A percentile compares a stretch with the other conserved stretches of the same genome.
These are phyloP conservation scores for Abrus precatorius DNA, from an alignment of 306 rosid species.

Conservation along the genomic window DNA sequence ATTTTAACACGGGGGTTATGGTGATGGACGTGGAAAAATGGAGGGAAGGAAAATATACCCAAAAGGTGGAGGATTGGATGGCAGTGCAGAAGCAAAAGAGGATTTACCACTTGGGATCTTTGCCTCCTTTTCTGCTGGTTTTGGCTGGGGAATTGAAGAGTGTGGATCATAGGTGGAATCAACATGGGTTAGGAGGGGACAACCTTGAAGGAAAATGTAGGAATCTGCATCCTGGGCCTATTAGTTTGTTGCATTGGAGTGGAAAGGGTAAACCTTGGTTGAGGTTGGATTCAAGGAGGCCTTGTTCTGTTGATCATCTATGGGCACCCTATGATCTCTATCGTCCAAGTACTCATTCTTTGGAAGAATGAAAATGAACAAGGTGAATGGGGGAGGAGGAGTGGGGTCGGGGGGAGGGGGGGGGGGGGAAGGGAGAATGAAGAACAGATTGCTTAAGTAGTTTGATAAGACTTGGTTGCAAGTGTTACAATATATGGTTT, in stretches of 20 bases:
- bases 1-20: constrained; percentile 94
- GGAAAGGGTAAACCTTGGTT: constrained; percentile 96
- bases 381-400: not conserved
- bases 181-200: constrained; percentile 91
- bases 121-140: constrained; percentile 87
- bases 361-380: constrained; percentile 64
- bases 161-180: constrained; percentile 91
- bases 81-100: constrained; percentile 78
- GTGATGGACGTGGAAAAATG: constrained; percentile 77
- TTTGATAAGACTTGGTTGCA: constrained; percentile 24
- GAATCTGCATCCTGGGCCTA: constrained; percentile 83
- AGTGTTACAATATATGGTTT: not conserved
- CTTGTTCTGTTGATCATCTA: constrained; percentile 80
- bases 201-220: constrained; percentile 84
- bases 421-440: no score
- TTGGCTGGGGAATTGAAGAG: constrained; percentile 75
- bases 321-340: constrained; percentile 94
- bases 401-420: not conserved
- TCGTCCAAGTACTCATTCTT: constrained; percentile 61
- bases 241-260: constrained; percentile 91
- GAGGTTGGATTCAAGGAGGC: constrained; percentile 87
- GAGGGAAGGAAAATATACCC: constrained; percentile 69
- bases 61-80: constrained; percentile 85
- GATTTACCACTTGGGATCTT: constrained; percentile 82
- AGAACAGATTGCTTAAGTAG: not conserved